Base-by-base conservation (phyloP, 306 rosid genomes). In the Vigna angularis region DNA sequence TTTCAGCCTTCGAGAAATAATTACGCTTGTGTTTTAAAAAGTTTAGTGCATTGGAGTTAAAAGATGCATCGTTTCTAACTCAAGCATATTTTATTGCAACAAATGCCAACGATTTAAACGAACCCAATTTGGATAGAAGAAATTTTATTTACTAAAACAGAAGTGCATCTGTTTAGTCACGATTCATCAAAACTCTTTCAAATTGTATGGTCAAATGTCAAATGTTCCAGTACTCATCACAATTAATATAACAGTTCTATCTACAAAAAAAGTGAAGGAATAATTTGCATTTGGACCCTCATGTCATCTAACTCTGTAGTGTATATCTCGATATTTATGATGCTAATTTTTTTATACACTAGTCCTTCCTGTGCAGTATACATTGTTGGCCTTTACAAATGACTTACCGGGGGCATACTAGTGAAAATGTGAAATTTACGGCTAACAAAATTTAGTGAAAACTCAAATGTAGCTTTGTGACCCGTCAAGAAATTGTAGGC, bases 321-420 rank as follows among this genome's bases (percentile, higher is more conserved):
- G 42, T n/a, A 34, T 20, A 38, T 70, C 72, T 59, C 42, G 20
- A 32, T 74, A 45, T 36, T 68, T 26, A 6, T 58, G 74, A 55
- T 76, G 13, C 22, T 63, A 11, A n/a, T 55, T 16, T 70, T 56
- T 45, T 53, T 32, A 40, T 15, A 28, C 50, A 14, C 12, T 28
- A 82, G 69, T 70, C 61, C 62, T 70, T 66, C 47, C 56, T 61
- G 78, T 52, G 70, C 53, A 70, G 74, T 76, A 70, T 18, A 20
- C 2, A 30, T 30, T 4, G 34, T 30, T 30, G 34, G 28, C 28
- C 28, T 26, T 26, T 26, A 26, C 28, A 26, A 26, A 26, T 26
- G 28, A 26, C 28, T 26, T 26, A 26, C 28, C 2, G 13, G 18
- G 81, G 67, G 18, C 28, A 68, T 75, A 50, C 53, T 51, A 76